These are phyloP conservation scores for Meyerozyma guilliermondii DNA, from an alignment of 1,139 yeast species.

Conservation along the genomic window DNA sequence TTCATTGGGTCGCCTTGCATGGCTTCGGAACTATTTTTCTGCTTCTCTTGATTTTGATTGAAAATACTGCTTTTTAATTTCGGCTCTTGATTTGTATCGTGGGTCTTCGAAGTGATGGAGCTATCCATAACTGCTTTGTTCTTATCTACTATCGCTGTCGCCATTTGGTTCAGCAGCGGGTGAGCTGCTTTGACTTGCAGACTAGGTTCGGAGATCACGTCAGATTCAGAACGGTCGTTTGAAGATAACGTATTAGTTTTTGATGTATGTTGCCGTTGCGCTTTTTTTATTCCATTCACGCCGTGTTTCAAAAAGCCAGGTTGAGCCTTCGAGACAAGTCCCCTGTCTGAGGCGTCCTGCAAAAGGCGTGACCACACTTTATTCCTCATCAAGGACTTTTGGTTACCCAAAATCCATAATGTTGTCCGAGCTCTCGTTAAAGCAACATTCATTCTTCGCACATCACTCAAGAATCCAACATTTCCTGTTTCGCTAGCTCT, in stretches of 20 bases:
- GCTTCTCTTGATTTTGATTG: background rate
- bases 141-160: too few species aligned
- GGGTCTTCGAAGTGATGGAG: too few species aligned
- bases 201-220: too few species aligned
- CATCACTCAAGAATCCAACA: constrained; percentile 86
- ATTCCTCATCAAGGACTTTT: constrained; percentile 54
- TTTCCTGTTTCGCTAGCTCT: constrained; percentile 67
- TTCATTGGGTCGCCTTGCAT: background rate
- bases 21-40: background rate
- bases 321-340: constrained; percentile 25
- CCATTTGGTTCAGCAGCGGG: too few species aligned
- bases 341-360: constrained; percentile 54
- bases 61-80: background rate
- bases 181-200: too few species aligned
- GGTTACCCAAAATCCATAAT: constrained; percentile 87
- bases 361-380: constrained; percentile 67
- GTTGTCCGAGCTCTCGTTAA: constrained; percentile 90
- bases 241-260: too few species aligned
- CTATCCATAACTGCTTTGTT: too few species aligned
- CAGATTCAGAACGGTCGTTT: too few species aligned
- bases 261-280: too few species aligned
- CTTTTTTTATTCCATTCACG: background rate
- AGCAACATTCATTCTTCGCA: constrained; percentile 94
- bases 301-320: constrained; percentile 31
- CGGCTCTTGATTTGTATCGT: background rate